Evolutionary conservation across 495 filamentous ascomycete species (phyloP).

Genomic region (Annulohypoxylon maeteangense): DNA sequence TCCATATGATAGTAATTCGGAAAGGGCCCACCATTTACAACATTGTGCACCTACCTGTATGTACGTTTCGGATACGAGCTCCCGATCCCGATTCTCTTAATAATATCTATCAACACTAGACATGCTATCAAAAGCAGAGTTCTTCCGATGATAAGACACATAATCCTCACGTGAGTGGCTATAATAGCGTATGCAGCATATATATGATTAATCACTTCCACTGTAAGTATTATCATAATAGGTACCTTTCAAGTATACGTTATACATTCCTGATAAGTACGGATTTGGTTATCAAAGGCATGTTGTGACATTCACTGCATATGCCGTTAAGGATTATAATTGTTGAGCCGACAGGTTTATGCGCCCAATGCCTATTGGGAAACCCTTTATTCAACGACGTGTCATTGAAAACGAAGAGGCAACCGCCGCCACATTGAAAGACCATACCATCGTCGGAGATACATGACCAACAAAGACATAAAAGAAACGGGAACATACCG

Average conservation of each 20-base stretch:
- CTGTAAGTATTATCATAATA: background rate
- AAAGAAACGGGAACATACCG: background rate
- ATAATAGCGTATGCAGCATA: background rate
- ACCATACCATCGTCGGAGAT: background rate
- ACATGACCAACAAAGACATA: background rate
- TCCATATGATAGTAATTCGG: no score
- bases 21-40: no score
- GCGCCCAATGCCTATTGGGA: background rate
- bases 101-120: no score
- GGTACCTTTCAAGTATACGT: background rate
- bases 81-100: no score
- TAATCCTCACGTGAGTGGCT: background rate
- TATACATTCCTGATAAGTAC: no score
- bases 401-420: background rate
- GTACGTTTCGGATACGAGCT: no score
- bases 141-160: background rate
- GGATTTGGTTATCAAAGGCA: no score
- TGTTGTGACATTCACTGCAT: no score
- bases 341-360: background rate
- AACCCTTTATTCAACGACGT: background rate
- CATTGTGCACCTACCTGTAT: no score
- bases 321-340: no score
- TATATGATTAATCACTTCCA: background rate
- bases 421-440: background rate
- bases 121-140: no score